Evolutionary conservation across 2,329 filamentous ascomycete genomes (phyloP).

Genomic region (Pseudogymnoascus sp.): DNA sequence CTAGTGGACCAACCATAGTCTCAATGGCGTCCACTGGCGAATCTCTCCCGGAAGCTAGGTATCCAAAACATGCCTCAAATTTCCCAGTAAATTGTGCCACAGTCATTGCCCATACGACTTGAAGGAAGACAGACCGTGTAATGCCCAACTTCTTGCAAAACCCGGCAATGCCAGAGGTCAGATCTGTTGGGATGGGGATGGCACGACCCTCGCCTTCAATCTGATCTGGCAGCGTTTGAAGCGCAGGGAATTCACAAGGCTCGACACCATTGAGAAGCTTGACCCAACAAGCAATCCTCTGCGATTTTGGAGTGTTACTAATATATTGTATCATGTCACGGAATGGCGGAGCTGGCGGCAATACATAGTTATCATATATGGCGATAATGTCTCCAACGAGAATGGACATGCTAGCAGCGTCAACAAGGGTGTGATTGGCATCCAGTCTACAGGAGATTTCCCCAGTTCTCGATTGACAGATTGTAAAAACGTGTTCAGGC

Average conservation of each 20-base stretch:
- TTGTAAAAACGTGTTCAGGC: neutral
- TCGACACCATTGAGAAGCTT: constrained; percentile 22
- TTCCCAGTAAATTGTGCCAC: constrained; percentile 29
- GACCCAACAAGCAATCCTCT: constrained; percentile 24
- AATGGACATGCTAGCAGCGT: constrained; percentile 11
- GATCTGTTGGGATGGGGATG: neutral
- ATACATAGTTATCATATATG: constrained; percentile 3
- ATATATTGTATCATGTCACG: neutral
- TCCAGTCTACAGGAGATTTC: constrained; percentile 1
- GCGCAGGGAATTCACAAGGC: constrained; percentile 32
- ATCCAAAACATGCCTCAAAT: constrained; percentile 35
- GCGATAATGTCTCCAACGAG: constrained; percentile 9
- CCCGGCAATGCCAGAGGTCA: constrained; percentile 23
- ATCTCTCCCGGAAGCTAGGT: constrained; percentile 36
- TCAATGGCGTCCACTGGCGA: constrained; percentile 38
- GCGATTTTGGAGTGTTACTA: neutral
- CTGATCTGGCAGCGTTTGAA: constrained; percentile 17
- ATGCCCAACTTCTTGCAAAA: constrained; percentile 31
- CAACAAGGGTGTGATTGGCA: constrained; percentile 1
- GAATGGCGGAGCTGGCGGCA: neutral
- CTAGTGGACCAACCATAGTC: constrained; percentile 40
- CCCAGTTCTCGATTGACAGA: constrained; percentile 1
- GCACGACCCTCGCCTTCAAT: constrained; percentile 14
- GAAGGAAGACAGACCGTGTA: constrained; percentile 41
- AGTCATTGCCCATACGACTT: constrained; percentile 45